Evolutionary conservation across 495 filamentous ascomycete species (phyloP), one percentile per base, ranked within the genome.

Genomic region (Talaromyces adpressus): DNA sequence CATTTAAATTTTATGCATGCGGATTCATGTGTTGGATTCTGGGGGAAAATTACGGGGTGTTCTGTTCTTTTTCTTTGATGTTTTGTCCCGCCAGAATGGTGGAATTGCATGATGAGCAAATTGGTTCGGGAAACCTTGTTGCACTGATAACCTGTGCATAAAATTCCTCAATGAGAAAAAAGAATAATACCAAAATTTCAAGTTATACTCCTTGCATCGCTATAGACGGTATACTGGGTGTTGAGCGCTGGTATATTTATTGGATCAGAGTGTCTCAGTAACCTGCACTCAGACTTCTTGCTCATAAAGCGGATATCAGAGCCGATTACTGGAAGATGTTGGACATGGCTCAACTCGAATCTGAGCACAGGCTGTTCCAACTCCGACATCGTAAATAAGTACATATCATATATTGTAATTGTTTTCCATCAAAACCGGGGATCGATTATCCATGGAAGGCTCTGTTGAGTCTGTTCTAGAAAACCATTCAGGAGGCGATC

Each of bases 1-100:
- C 68, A 98, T 98, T 75, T 98, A 93, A 89, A 79, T 36, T 25
- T 14, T 29, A 27, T 56, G 22, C 8, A 49, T 49, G 45, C 45
- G 45, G n/a, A 20, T 18, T 49, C 22, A 49, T 18, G 16, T 49
- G 16, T 18, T 68, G 65, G 73, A 67, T 74, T 71, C 34, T 65
- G 74, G 73, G 70, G 70, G 67, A 23, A 59, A 57, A 57, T 20
- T 68, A 69, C 74, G 70, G 73, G 75, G 76, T 76, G 72, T 76
- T 76, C 70, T 73, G 78, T 78, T 77, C 76, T 79, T 70, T 70
- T 74, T 73, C 74, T 73, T 74, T 25, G n/a, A 34, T 62, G 25
- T 49, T 30, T 64, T 77, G 74, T 68, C 68, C 71, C 70, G 69
- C 71, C 72, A 69, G 65, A 65, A 70, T 41, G 0, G 78, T 77